Percentiles rank a stretch among this genome's conserved stretches.
Evolutionary conservation across 2,329 filamentous ascomycete genomes (phyloP).

Genomic region (Colletotrichum gigasporum): DNA sequence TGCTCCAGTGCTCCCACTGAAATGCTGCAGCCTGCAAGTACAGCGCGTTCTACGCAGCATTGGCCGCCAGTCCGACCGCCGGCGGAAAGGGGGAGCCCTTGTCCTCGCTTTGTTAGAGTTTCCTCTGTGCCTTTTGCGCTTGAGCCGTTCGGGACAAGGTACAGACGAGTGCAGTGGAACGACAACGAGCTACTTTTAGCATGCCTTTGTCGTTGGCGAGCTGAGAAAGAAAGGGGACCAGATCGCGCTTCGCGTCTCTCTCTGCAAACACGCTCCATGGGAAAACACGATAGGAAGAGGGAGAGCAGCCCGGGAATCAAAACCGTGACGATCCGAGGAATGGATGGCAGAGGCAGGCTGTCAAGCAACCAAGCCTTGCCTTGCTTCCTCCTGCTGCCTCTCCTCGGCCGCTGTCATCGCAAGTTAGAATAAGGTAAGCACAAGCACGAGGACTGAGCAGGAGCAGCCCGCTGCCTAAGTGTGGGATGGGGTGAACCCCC

Average conservation of each 20-base stretch:
- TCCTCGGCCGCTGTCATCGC: neutral
- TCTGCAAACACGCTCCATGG: too few relatives aligned
- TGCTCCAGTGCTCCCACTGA: neutral
- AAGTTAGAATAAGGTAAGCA: neutral
- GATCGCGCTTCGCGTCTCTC: too few relatives aligned
- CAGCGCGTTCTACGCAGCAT: neutral
- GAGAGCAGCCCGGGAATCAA: too few relatives aligned
- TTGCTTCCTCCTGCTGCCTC: too few relatives aligned
- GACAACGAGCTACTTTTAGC: conserved; percentile 17
- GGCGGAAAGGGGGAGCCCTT: neutral
- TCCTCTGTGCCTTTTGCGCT: conserved; percentile 6
- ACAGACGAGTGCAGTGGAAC: conserved; percentile 15
- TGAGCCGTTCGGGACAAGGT: conserved; percentile 8
- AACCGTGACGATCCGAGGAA: too few relatives aligned
- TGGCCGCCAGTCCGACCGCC: neutral
- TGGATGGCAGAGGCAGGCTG: too few relatives aligned
- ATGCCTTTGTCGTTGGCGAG: neutral
- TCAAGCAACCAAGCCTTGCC: too few relatives aligned
- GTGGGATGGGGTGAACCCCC: neutral
- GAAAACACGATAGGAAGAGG: too few relatives aligned
- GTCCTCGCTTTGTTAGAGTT: conserved; percentile 13
- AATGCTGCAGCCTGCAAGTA: conserved; percentile 2
- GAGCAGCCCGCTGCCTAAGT: too few relatives aligned
- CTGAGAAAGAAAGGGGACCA: too few relatives aligned
- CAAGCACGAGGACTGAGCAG: too few relatives aligned